A percentile compares a stretch with the other conserved stretches of the same genome.
Evolutionary conservation across 306 rosid genomes (phyloP).

Genomic region (Ormosia semicastrata): DNA sequence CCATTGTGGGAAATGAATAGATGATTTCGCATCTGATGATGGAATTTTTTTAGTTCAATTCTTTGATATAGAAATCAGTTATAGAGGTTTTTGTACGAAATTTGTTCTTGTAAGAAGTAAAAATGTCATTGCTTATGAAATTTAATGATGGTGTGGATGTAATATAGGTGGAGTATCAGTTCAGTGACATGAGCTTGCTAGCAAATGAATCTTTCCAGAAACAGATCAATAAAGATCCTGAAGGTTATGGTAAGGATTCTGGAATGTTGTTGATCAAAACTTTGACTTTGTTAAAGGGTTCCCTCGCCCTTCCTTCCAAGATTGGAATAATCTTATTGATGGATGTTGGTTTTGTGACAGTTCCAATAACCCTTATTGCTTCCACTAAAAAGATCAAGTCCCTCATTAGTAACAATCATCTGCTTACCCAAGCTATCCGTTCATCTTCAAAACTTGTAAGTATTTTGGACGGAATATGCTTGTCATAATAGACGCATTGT

Average conservation of each 20-base stretch:
- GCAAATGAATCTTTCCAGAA: constrained; percentile 85
- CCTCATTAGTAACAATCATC: constrained; percentile 51
- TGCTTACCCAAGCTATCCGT: constrained; percentile 70
- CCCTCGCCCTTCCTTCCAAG: background rate
- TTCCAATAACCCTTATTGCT: constrained; percentile 70
- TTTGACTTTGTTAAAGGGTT: background rate
- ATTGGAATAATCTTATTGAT: background rate
- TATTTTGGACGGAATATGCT: constrained; percentile 4
- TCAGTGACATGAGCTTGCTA: constrained; percentile 85
- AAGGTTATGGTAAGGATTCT: constrained; percentile 75
- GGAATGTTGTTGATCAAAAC: background rate
- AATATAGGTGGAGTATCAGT: constrained; percentile 83
- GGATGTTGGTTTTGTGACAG: constrained; percentile 39
- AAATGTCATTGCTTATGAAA: background rate
- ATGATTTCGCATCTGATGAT: background rate
- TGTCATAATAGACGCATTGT: background rate
- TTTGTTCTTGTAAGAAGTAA: background rate
- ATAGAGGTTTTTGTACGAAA: background rate
- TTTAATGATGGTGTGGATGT: constrained; percentile 2
- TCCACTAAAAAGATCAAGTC: constrained; percentile 81
- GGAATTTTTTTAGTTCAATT: background rate
- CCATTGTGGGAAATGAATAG: background rate
- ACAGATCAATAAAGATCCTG: constrained; percentile 85
- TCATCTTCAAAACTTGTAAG: constrained; percentile 88
- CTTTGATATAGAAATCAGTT: background rate